These are phyloP conservation scores for Bipolaris oryzae DNA, from an alignment of 2,329 filamentous ascomycete species.

Conservation along the genomic window DNA sequence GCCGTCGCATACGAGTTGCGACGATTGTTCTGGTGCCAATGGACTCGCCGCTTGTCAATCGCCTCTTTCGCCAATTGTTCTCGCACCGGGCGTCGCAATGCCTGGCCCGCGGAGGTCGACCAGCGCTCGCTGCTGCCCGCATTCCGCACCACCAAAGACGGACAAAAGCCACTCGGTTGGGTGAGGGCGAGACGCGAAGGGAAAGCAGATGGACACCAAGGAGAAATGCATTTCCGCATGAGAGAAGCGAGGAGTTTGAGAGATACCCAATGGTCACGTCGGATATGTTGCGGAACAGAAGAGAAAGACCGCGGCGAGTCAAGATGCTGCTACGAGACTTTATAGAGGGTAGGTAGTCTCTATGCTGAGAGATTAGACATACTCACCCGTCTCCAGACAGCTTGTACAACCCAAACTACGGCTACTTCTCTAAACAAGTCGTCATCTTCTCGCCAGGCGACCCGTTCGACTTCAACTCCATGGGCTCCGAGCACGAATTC, in stretches of 20 bases:
- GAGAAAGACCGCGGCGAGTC: conserved; percentile 79
- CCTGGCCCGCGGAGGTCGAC: conserved; percentile 55
- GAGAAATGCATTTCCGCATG: conserved; percentile 72
- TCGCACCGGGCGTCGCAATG: conserved; percentile 67
- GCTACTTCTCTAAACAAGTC: conserved; percentile 95
- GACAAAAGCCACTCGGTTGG: conserved; percentile 36
- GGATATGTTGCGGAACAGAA: conserved; percentile 73
- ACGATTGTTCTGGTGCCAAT: conserved; percentile 56
- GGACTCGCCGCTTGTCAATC: conserved; percentile 80
- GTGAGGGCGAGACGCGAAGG: conserved; percentile 51
- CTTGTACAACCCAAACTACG: conserved; percentile 91
- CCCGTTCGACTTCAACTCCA: conserved; percentile 82
- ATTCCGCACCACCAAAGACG: conserved; percentile 38
- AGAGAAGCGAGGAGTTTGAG: conserved; percentile 80
- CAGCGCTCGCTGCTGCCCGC: conserved; percentile 48
- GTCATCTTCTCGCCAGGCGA: conserved; percentile 94
- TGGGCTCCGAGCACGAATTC: conserved; percentile 87
- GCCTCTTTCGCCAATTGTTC: conserved; percentile 85
- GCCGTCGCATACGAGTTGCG: conserved; percentile 18
- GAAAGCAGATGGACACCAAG: conserved; percentile 88
- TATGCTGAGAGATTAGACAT: neutral
- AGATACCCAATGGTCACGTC: conserved; percentile 84
- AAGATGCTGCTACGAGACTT: conserved; percentile 99
- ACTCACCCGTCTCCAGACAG: conserved; percentile 63
- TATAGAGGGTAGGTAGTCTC: conserved; percentile 74